Conservation (phyloP, 768 basidiomycete species). For the Pleurotus pulmonarius region DNA sequence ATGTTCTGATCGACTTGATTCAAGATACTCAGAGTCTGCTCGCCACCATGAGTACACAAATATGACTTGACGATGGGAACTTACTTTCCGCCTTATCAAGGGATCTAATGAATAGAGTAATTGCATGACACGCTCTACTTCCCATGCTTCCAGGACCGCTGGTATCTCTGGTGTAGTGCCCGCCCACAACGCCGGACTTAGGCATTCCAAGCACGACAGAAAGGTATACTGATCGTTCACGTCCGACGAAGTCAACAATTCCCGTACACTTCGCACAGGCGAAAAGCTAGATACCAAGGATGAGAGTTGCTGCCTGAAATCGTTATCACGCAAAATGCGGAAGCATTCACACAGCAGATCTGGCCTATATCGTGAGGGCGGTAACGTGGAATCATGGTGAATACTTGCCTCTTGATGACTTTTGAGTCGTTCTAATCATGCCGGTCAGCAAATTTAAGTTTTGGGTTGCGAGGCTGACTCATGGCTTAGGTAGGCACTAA, state of each 20-base stretch:
- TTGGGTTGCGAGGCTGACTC: neutral
- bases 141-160: slow-evolving; percentile 62
- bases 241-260: slow-evolving; percentile 53
- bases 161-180: slow-evolving; percentile 50
- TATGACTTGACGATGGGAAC: slow-evolving; percentile 8
- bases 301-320: slow-evolving; percentile 23
- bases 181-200: slow-evolving; percentile 65
- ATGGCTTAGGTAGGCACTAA: neutral
- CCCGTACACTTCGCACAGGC: slow-evolving; percentile 46
- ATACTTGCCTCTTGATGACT: neutral
- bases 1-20: slow-evolving; percentile 55
- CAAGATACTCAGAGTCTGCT: slow-evolving; percentile 60
- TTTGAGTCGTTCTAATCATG: slow-evolving; percentile 21
- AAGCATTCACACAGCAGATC: slow-evolving; percentile 35
- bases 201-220: slow-evolving; percentile 54
- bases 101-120: slow-evolving; percentile 59
- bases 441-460: slow-evolving; percentile 20
- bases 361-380: neutral
- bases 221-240: slow-evolving; percentile 66
- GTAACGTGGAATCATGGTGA: too few relatives aligned
- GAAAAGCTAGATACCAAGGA: slow-evolving; percentile 24
- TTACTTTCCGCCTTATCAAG: slow-evolving; percentile 56
- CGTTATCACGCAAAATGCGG: slow-evolving; percentile 25
- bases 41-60: slow-evolving; percentile 15
- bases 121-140: slow-evolving; percentile 71